Evolutionary conservation across 768 basidiomycete genomes (phyloP).

Genomic region (Lactarius indigo): DNA sequence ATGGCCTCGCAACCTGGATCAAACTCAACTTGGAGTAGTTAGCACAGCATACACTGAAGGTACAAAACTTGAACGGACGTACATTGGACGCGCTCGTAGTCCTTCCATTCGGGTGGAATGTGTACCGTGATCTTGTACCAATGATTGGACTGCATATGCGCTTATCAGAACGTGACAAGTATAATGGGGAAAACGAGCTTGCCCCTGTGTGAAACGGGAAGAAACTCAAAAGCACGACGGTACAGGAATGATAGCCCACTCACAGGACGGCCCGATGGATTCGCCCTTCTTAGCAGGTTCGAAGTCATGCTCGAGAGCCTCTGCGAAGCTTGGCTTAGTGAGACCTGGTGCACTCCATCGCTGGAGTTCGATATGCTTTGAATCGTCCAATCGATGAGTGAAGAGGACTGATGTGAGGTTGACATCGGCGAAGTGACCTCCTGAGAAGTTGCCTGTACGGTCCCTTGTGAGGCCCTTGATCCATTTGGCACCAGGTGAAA

Average conservation of each 20-base stretch:
- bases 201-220: conserved; percentile 22
- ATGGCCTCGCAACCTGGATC: conserved; percentile 96
- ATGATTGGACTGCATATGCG: conserved; percentile 71
- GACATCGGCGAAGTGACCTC: conserved; percentile 76
- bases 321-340: conserved; percentile 82
- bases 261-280: conserved; percentile 90
- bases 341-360: conserved; percentile 91
- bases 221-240: neutral
- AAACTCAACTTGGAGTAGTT: conserved; percentile 70
- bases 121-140: conserved; percentile 90
- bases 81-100: conserved; percentile 90
- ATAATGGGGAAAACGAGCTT: neutral
- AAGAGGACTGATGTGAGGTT: conserved; percentile 83
- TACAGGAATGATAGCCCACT: conserved; percentile 33
- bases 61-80: conserved; percentile 30
- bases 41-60: neutral
- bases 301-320: conserved; percentile 83
- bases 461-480: conserved; percentile 51
- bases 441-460: conserved; percentile 58
- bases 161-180: conserved; percentile 2
- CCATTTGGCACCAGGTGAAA: conserved; percentile 33
- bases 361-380: conserved; percentile 67
- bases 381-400: conserved; percentile 63
- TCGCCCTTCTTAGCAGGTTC: conserved; percentile 86
- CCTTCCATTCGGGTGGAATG: conserved; percentile 72